Base-by-base conservation (phyloP, 2,329 filamentous ascomycete genomes). In the Alternaria arborescens region DNA sequence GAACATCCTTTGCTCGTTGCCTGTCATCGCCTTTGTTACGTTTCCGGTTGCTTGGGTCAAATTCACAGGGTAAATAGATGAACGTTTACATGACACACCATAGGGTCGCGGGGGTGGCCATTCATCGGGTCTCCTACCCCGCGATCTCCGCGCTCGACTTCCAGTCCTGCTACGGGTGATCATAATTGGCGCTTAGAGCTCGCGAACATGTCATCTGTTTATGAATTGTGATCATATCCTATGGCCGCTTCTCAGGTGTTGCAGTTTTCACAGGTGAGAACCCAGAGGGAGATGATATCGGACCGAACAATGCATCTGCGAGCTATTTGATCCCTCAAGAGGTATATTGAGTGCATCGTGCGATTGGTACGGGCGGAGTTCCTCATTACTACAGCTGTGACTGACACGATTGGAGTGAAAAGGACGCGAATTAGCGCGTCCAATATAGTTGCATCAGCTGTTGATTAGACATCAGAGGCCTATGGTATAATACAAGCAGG, bases 51-150 rank as follows among this genome's bases (percentile, higher is more conserved):
- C 50, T 41, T 41, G 36, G 20, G n/a, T 11, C 20, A 10, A n/a
- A 14, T 16, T 8, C 16, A 46, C 51, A 57, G 61, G 53, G 51
- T 44, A 51, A 54, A 55, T 64, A 72, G 52, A 74, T 74, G 68
- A 74, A 65, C 60, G 46, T 72, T 52, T 72, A 74, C 66, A 69
- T 71, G 71, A 71, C 67, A 73, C 68, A 59, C 56, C 55, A 55
- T 69, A 67, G 55, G 53, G 53, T 47, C 52, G 62, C 70, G 66
- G 68, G 67, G 62, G 36, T 47, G 41, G 55, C 65, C 50, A 61
- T 58, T 52, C 56, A 55, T 62, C 67, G 60, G 61, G 53, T 60
- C 57, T 52, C 28, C 26, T 73, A 73, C 72, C 71, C 73, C 71
- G 70, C 70, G 68, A 71, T 70, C 58, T 66, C 64, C 68, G 66